Conservation (phyloP, 2,329 filamentous ascomycete species). For the Penicillium italicum region DNA sequence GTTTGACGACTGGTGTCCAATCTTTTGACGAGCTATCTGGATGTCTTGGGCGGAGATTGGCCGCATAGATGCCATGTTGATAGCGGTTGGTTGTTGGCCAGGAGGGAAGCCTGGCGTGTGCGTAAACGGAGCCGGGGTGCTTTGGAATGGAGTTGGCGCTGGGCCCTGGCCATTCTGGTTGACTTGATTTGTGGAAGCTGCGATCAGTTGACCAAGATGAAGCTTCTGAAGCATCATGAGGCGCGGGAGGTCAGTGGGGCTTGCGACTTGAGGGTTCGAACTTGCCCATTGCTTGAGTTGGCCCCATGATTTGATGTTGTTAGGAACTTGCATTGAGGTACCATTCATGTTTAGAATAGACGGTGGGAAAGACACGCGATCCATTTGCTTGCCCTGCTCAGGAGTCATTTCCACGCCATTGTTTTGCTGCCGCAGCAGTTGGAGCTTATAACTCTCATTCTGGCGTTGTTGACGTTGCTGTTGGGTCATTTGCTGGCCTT, state of each 20-base stretch:
- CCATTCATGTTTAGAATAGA: conserved; percentile 30
- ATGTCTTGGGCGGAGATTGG: conserved; percentile 38
- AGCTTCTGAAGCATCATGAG: conserved; percentile 42
- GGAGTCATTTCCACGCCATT: conserved; percentile 37
- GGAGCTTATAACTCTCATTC: conserved; percentile 31
- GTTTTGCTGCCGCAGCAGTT: conserved; percentile 34
- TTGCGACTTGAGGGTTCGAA: conserved; percentile 45
- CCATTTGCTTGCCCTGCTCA: conserved; percentile 45
- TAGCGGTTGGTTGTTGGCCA: conserved; percentile 27
- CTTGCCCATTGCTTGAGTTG: conserved; percentile 54
- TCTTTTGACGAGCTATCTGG: conserved; percentile 34
- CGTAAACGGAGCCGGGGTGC: conserved; percentile 28
- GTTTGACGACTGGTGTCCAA: conserved; percentile 34
- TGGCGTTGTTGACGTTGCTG: conserved; percentile 36
- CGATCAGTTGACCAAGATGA: conserved; percentile 44
- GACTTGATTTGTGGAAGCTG: conserved; percentile 33
- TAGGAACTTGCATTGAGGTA: conserved; percentile 44
- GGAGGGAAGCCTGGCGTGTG: conserved; percentile 28
- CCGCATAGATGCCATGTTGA: conserved; percentile 31
- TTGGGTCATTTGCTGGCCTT: conserved; percentile 30
- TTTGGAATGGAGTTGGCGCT: conserved; percentile 25
- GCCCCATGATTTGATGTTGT: conserved; percentile 53
- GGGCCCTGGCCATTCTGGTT: conserved; percentile 26
- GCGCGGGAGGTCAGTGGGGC: conserved; percentile 40
- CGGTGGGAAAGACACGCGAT: conserved; percentile 38